Evolutionary conservation across 345 rosid species (phyloP), one percentile per base, ranked within the genome.

Genomic region (Linum usitatissimum): DNA sequence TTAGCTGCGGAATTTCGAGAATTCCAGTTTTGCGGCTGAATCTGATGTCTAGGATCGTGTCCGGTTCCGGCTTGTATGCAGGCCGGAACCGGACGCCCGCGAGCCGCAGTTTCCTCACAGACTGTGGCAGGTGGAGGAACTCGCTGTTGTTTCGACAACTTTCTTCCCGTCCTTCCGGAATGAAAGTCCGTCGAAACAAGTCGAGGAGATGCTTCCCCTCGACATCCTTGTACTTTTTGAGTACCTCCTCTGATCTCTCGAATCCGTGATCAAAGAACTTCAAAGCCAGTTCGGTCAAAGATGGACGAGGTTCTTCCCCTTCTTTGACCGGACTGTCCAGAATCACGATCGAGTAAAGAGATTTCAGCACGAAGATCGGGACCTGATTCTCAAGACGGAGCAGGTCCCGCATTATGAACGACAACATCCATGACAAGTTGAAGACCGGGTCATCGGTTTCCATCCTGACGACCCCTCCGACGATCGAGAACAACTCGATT

Each of bases 381-480:
- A 85, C 75, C 68, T 85, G 88, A 30, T 85, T 85, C 74, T 85
- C 91, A 1, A 85, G 63, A 59, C 70, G 69, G 10, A 85, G 79
- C 30, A 85, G 70, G 67, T 83, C 91, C 0, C 80, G 64, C 62
- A 69, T 69, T 8, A 85, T 49, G 1, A 67, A 78, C 0, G 77
- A 76, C 10, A 79, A 70, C 12, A 85, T 57, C 88, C 88, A 81
- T 17, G 81, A 61, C 73, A 81, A 68, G 13, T 70, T 73, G 70
- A 81, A 71, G 5, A 81, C 63, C 0, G 88, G 88, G 45, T 85
- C 91, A 30, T 79, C 77, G 6, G 17, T 30, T 60, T 81, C 74
- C 6, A 69, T 19, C 1, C 59, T 58, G 3, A 78, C 73, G 13
- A 79, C 28, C 13, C 76, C 42, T 0, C 79, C 80, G 18, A 81